Conservation (phyloP, 129 eudicot genomes). For the Helichrysum umbraculigerum region DNA sequence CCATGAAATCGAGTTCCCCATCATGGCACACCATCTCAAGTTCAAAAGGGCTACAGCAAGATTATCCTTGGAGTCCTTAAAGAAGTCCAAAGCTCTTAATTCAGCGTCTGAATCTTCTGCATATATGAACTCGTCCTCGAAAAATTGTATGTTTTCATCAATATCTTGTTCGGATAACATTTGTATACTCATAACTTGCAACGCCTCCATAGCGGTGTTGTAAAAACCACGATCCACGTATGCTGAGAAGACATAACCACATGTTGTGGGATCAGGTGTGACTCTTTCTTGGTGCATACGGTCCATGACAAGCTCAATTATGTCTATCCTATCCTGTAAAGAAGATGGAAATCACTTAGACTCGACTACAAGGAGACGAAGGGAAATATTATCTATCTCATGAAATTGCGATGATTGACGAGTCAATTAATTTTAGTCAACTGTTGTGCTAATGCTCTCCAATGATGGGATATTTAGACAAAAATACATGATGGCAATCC, state of each 20-base stretch:
- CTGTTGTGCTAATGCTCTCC: too few relatives aligned
- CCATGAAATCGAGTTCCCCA: slow-evolving; percentile 59
- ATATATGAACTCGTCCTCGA: slow-evolving; percentile 46
- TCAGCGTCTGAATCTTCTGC: slow-evolving; percentile 62
- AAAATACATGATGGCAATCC: neutral
- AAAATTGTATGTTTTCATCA: slow-evolving; percentile 34
- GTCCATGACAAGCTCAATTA: slow-evolving; percentile 61
- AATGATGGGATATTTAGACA: neutral
- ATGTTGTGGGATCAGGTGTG: slow-evolving; percentile 69
- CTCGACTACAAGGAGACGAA: neutral
- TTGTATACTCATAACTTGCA: slow-evolving; percentile 78
- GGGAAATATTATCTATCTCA: neutral
- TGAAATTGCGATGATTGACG: neutral
- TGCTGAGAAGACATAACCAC: slow-evolving; percentile 57
- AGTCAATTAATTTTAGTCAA: neutral
- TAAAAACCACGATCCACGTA: slow-evolving; percentile 47
- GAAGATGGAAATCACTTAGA: neutral
- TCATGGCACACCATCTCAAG: slow-evolving; percentile 73
- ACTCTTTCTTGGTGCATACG: slow-evolving; percentile 59
- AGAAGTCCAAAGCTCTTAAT: slow-evolving; percentile 37
- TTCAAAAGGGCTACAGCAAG: slow-evolving; percentile 60
- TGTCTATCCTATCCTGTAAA: slow-evolving; percentile 65
- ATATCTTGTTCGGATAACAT: slow-evolving; percentile 60
- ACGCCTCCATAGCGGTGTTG: slow-evolving; percentile 82
- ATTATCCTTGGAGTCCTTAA: slow-evolving; percentile 43